Evolutionary conservation across 169 alveolate genomes (phyloP).

Genomic region (Eimeria tenella): DNA sequence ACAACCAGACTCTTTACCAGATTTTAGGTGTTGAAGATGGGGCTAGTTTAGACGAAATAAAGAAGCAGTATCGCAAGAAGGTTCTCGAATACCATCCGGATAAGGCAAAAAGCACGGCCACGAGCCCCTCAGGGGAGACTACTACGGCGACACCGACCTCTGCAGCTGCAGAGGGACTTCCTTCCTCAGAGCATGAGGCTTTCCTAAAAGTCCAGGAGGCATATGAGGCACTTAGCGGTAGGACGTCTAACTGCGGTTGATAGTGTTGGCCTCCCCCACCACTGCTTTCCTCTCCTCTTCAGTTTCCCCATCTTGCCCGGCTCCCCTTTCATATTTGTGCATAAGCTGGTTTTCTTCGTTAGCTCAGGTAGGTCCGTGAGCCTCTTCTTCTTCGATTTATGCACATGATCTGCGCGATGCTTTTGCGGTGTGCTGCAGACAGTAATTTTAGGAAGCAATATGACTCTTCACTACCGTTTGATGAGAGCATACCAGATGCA

Average conservation of each 20-base stretch:
- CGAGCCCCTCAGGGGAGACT: not conserved
- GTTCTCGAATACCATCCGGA: conserved; percentile 82
- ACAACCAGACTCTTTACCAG: conserved; percentile 74
- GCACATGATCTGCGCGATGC: not conserved
- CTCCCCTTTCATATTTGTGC: not conserved
- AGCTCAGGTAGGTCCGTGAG: not conserved
- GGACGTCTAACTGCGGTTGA: not conserved
- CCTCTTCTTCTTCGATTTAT: not conserved
- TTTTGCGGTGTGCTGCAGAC: conserved; percentile 79
- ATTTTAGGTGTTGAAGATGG: conserved; percentile 67
- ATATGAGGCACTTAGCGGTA: conserved; percentile 87
- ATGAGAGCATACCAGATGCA: conserved; percentile 89
- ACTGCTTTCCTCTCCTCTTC: too few relatives aligned
- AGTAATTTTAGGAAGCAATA: conserved; percentile 88
- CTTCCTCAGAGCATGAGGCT: conserved; percentile 1
- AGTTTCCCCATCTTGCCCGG: not conserved
- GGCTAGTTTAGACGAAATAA: conserved; percentile 68
- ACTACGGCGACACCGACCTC: not conserved
- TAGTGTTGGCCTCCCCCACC: not conserved
- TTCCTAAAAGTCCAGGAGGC: conserved; percentile 92
- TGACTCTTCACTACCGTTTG: conserved; percentile 93
- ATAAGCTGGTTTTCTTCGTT: not conserved
- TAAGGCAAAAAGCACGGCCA: conserved; percentile 23
- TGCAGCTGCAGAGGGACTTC: conserved; percentile 4
- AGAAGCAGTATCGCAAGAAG: conserved; percentile 73